phyloP scores from a whole-genome alignment of 2,329 filamentous ascomycete genomes.

The Cordyceps fumosorosea region DNA sequence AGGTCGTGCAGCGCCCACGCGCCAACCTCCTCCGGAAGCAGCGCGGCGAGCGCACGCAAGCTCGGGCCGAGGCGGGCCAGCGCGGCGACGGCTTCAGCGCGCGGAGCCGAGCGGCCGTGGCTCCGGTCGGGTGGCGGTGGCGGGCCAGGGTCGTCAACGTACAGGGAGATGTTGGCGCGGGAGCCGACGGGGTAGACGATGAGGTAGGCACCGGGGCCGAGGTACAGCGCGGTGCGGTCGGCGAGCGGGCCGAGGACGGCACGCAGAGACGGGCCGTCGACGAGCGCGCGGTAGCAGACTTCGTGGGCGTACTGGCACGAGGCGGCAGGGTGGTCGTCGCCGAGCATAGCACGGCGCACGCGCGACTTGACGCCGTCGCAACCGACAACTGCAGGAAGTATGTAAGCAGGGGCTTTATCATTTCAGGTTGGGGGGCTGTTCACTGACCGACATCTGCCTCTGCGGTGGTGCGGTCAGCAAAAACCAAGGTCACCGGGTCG shows the following conservation, averaged over 20 bases:
- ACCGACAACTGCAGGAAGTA: slow-evolving; percentile 35
- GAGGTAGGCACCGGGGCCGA: slow-evolving; percentile 25
- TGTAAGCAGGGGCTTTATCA: not conserved
- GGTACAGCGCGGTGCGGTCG: slow-evolving; percentile 23
- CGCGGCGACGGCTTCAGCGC: not conserved
- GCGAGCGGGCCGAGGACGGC: slow-evolving; percentile 21
- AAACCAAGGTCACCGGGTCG: slow-evolving; percentile 24
- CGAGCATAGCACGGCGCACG: slow-evolving; percentile 43
- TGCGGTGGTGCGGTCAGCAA: slow-evolving; percentile 33
- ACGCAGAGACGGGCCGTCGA: slow-evolving; percentile 23
- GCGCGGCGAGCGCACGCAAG: not conserved
- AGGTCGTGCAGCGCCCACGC: slow-evolving; percentile 43
- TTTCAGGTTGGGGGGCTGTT: not conserved
- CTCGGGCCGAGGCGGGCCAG: not conserved
- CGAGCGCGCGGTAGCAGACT: slow-evolving; percentile 47
- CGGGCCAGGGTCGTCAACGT: not conserved
- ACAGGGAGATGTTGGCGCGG: not conserved
- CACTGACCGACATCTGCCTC: slow-evolving; percentile 25
- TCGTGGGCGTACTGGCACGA: slow-evolving; percentile 43
- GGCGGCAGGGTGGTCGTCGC: slow-evolving; percentile 30
- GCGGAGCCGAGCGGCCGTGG: not conserved
- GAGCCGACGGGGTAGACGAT: slow-evolving; percentile 23
- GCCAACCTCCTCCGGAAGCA: not conserved
- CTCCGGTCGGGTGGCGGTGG: not conserved
- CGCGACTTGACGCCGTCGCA: slow-evolving; percentile 60